Evolutionary conservation across 1,139 yeast genomes (phyloP), one percentile per base, ranked within the genome.

Genomic region (Taphrina communis): DNA sequence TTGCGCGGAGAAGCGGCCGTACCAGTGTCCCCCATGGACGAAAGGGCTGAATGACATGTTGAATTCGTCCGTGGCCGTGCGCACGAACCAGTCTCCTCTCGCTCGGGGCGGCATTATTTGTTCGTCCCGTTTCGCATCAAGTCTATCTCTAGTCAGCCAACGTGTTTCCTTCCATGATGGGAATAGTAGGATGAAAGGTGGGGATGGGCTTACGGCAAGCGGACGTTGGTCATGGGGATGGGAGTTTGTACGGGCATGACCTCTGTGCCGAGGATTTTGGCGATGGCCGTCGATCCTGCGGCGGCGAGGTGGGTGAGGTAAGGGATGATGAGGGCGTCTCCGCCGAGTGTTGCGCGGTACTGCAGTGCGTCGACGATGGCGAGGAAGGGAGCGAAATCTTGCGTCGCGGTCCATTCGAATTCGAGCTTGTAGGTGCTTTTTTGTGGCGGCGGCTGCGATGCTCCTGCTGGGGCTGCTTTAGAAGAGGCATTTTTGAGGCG

Each of bases 331-430:
- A 76, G 76, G 1, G 80, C 82, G 72, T 86, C 89, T 1, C 90
- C 90, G 1, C 93, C 92, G 73, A 90, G 86, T 6, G 79, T 77
- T 8, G 80, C 80, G 19, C 80, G 75, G 72, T 89, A 88, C 72
- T 81, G 77, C 35, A 82, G 72, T 0, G 90, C 90, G 2, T 78
- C 80, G 9, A 76, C 75, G 17, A 80, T 74, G 53, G 78, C 74
- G 41, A 76, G 72, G 62, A 76, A 76, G 1, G 79, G 74, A 1
- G 82, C 73, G 70, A 77, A 77, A 70, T 80, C 80, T 8, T 74
- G 71, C 0, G 83, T 81, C 6, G 82, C 82, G 17, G 76, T 74
- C 67, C 75, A 77, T 31, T 75, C 74, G 70, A 81, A 81, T 70
- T 79, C 77, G 66, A 36, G 39, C 21, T 56, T 52, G 42, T 71